Base-by-base conservation (phyloP, 2,329 filamentous ascomycete genomes). In the Alternaria sp. region DNA sequence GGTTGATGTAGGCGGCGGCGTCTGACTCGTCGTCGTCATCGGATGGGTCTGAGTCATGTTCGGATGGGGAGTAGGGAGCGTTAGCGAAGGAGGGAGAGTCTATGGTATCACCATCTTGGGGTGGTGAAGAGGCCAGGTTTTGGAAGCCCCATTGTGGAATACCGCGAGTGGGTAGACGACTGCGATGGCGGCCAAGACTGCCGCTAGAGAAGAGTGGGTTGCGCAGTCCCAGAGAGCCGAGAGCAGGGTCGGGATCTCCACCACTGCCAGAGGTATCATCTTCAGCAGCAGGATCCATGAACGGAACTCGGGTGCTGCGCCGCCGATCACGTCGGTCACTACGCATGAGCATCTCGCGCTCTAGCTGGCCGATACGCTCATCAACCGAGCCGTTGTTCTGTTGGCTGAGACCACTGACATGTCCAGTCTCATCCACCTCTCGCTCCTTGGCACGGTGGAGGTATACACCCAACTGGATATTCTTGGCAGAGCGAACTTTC, bases 381-480 rank as follows among this genome's bases (percentile, higher is more conserved):
- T 87, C 85, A 1, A 87, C 85, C 32, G 81, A 83, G 4, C 81
- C 80, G 69, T 79, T 64, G 69, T 76, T 72, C 69, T 73, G 69
- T 72, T 79, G 77, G 36, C 73, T 78, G 4, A 79, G 70, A 28
- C 77, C 75, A 46, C 81, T 81, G 50, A 78, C 77, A 13, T 77
- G 76, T 6, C 79, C 63, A n/a, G 74, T 66, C 55, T 85, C 83
- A 49, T 84, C 83, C 0, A 79, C 80, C 57, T 87, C 85, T 23
- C 83, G 81, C 62, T 88, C 86, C 68, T 87, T 87, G 6, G 85
- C 86, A 46, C 86, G 84, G 68, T 88, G 86, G 4, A 88, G 79
- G 65, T 88, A 88, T 6, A 88, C 86, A 13, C 86, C 86, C 1
- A 88, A 80, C 68, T 88, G 86, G 11, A 85, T 84, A 57, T 83